phyloP scores from a whole-genome alignment of 2,329 filamentous ascomycete genomes.

The Arthrobotrys sphaeroides region DNA sequence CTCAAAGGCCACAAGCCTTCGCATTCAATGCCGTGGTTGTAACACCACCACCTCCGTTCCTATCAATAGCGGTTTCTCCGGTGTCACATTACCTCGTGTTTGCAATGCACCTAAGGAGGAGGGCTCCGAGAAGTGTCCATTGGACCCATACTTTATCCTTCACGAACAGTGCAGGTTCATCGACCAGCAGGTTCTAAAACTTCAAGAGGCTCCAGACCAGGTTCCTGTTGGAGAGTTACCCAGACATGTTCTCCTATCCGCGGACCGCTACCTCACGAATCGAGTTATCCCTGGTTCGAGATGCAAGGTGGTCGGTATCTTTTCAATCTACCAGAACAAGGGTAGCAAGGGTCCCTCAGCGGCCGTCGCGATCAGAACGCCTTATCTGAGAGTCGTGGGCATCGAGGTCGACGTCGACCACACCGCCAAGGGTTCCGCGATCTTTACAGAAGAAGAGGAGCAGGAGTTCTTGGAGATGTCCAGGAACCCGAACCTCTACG shows the following conservation, averaged over 20 bases:
- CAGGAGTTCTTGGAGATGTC: slow-evolving; percentile 95
- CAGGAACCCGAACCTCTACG: slow-evolving; percentile 89
- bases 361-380: slow-evolving; percentile 93
- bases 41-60: slow-evolving; percentile 74
- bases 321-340: slow-evolving; percentile 97
- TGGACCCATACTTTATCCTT: slow-evolving; percentile 95
- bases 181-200: slow-evolving; percentile 96
- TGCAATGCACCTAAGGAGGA: slow-evolving; percentile 73
- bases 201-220: slow-evolving; percentile 96
- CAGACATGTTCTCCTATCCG: slow-evolving; percentile 91
- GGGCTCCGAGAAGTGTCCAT: slow-evolving; percentile 78
- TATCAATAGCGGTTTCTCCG: slow-evolving; percentile 85
- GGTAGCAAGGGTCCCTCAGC: slow-evolving; percentile 80
- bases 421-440: slow-evolving; percentile 81
- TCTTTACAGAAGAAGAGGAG: slow-evolving; percentile 94
- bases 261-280: slow-evolving; percentile 95
- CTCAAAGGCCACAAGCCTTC: slow-evolving; percentile 87
- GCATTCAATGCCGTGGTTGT: slow-evolving; percentile 89
- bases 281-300: slow-evolving; percentile 92
- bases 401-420: slow-evolving; percentile 91
- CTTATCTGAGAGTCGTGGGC: slow-evolving; percentile 90
- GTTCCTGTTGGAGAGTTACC: slow-evolving; percentile 96
- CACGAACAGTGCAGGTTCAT: slow-evolving; percentile 95
- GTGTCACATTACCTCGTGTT: slow-evolving; percentile 81
- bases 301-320: slow-evolving; percentile 95